Evolutionary conservation across 2,329 filamentous ascomycete species (phyloP), one percentile per base, ranked within the genome.

Genomic region (Fusarium sp.): DNA sequence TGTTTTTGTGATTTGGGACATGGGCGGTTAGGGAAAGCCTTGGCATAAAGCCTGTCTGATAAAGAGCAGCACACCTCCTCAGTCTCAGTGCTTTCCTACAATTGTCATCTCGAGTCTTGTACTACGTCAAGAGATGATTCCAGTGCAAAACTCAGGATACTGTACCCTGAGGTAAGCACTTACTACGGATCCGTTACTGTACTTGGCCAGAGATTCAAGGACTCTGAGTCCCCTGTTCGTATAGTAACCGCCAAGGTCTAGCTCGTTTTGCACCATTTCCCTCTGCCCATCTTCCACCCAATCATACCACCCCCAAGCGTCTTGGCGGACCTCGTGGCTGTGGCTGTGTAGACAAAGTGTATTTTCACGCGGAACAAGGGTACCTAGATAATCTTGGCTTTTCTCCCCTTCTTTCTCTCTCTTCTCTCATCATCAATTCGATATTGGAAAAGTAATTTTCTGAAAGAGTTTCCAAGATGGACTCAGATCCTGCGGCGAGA

Each of bases 321-420:
- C 62, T 65, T 65, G 61, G 62, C 62, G 48, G 39, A 39, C 43
- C 52, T 59, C 62, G 62, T 65, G 62, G 62, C 62, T 65, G 62
- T 65, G 62, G 62, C 62, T 65, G 62, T 65, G 62, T 65, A n/a
- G 21, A 23, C 21, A 18, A 65, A 65, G 42, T 65, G 62, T 65
- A 65, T 54, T 65, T 65, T 60, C 61, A 50, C 18, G 30, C 56
- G 30, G 28, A 48, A 26, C 53, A 28, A 37, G 48, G 46, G 28
- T 42, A 28, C 28, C 28, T 28, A 56, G 21, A 60, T 54, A 65
- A 65, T 65, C 62, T 65, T 65, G 62, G 61, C 61, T 54, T 30
- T 43, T 37, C 34, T 58, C 49, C 46, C 41, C n/a, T 43, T 21
- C 21, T 63, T 12, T 28, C 58, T 55, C 19, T 39, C 54, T 55